A percentile compares a stretch with the other conserved stretches of the same genome.
These are phyloP conservation scores for Pythium brassicae DNA, from an alignment of 352 stramenopile genomes.

Conservation along the genomic window DNA sequence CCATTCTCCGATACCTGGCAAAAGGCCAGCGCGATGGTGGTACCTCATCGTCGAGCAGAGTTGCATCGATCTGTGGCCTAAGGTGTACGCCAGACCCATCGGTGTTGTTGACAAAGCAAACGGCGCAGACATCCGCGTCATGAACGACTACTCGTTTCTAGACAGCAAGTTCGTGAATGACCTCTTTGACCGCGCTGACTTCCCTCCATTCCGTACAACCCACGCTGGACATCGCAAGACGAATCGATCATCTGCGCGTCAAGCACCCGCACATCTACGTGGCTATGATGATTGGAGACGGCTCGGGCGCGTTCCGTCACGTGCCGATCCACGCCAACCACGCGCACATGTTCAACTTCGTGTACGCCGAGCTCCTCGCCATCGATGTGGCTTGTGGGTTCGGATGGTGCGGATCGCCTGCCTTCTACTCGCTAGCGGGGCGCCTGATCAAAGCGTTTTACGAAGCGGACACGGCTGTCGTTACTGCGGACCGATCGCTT, in stretches of 20 bases:
- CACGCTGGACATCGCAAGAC: not conserved
- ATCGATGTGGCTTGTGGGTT: conserved; percentile 20
- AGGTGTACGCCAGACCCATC: not conserved
- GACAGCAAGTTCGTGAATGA: not conserved
- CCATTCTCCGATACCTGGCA: not conserved
- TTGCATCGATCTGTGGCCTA: not conserved
- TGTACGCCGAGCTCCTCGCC: conserved; percentile 2
- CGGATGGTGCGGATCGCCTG: conserved; percentile 12
- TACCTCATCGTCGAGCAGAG: not conserved
- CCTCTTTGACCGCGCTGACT: not conserved
- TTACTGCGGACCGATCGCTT: no score
- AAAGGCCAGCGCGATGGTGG: no score
- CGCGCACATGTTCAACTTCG: not conserved
- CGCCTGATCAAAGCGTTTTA: conserved; percentile 17
- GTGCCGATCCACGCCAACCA: not conserved
- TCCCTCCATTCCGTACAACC: not conserved
- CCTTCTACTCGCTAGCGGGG: conserved; percentile 19
- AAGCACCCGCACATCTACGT: not conserved
- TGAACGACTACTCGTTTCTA: not conserved
- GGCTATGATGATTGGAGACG: conserved; percentile 22
- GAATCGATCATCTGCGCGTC: not conserved
- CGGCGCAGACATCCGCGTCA: not conserved
- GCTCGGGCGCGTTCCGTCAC: conserved; percentile 1
- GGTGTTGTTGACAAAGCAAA: not conserved
- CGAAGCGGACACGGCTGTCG: not conserved